phyloP scores from a whole-genome alignment of 257 asterid genomes.

The Cinchona pubescens region DNA sequence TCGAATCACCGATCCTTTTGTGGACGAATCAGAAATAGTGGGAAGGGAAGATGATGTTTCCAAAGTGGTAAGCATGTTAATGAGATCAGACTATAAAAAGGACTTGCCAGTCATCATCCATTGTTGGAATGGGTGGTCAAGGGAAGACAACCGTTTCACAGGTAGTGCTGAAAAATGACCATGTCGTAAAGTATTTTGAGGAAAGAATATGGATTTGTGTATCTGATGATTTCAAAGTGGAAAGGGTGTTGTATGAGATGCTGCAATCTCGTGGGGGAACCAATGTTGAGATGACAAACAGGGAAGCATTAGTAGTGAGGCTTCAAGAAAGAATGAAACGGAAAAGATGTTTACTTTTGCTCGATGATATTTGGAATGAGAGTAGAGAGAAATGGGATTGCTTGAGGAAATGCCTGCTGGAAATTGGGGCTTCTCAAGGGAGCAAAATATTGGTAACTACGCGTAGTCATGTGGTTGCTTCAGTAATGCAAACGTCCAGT shows the following conservation, averaged over 20 bases:
- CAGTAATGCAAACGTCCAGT: constrained; percentile 3
- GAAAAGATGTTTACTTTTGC: constrained; percentile 19
- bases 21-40: neutral
- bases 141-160: constrained; percentile 31
- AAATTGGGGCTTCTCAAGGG: constrained; percentile 9
- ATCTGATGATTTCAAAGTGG: constrained; percentile 12
- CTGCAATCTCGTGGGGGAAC: constrained; percentile 8
- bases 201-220: constrained; percentile 25
- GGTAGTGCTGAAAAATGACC: neutral
- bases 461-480: constrained; percentile 16
- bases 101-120: constrained; percentile 13
- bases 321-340: constrained; percentile 6
- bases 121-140: constrained; percentile 28
- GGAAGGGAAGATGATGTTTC: neutral
- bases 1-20: neutral
- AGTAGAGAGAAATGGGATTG: constrained; percentile 17
- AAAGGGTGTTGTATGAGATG: constrained; percentile 13
- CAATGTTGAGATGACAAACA: neutral
- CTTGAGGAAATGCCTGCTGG: constrained; percentile 5
- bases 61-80: no score
- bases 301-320: constrained; percentile 2
- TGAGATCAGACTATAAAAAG: neutral
- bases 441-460: constrained; percentile 25
- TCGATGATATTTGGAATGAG: constrained; percentile 31
- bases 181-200: neutral